Evolutionary conservation across 495 filamentous ascomycete genomes (phyloP).

Genomic region (Penicillium crystallinum): DNA sequence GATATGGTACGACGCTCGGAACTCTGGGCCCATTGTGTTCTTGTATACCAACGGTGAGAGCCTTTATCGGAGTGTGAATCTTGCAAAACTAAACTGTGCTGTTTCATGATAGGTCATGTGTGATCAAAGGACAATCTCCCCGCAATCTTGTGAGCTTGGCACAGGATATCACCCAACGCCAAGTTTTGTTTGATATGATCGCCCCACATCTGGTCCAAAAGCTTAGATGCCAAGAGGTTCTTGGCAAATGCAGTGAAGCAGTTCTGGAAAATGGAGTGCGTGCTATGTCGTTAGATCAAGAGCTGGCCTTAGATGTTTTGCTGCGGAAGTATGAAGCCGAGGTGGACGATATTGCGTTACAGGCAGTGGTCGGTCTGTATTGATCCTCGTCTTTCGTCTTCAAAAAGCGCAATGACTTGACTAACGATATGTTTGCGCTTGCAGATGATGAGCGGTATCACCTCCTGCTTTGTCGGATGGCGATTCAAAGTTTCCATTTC

Average conservation of each 20-base stretch:
- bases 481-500: constrained; percentile 40
- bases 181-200: constrained; percentile 29
- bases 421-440: neutral
- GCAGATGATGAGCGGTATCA: constrained; percentile 33
- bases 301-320: constrained; percentile 32
- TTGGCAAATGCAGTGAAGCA: constrained; percentile 31
- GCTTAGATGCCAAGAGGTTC: constrained; percentile 32
- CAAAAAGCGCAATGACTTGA: neutral
- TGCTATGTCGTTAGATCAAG: constrained; percentile 35
- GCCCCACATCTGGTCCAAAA: constrained; percentile 28
- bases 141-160: constrained; percentile 27
- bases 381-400: neutral
- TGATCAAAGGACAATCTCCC: constrained; percentile 36
- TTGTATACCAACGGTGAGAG: constrained; percentile 37
- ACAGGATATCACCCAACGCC: constrained; percentile 32
- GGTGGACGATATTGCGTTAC: constrained; percentile 29
- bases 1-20: constrained; percentile 37
- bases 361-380: constrained; percentile 25
- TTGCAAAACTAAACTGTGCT: neutral
- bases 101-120: constrained; percentile 25
- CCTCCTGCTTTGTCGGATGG: constrained; percentile 27
- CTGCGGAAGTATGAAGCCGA: constrained; percentile 34
- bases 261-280: constrained; percentile 35
- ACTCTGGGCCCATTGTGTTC: constrained; percentile 41
- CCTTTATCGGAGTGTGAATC: neutral